Conservation (phyloP, 2,329 filamentous ascomycete genomes). For the Paracoccidioides brasiliensis region DNA sequence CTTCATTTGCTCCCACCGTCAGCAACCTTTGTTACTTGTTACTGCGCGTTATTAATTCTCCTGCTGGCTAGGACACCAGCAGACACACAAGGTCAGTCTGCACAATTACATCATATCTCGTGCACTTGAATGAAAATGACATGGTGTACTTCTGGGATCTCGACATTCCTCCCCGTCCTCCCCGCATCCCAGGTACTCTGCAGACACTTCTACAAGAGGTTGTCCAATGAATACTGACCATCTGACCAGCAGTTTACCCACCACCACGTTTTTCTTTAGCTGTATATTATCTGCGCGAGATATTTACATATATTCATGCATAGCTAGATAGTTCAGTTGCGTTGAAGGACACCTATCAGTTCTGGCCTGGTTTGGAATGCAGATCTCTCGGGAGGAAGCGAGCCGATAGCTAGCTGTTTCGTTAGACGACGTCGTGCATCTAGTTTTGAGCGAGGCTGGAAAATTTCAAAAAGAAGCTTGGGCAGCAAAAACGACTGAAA, state of each 20-base stretch:
- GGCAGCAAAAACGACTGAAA: not conserved
- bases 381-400: slow-evolving; percentile 1
- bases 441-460: not conserved
- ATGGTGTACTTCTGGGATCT: not conserved
- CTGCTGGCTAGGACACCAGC: not conserved
- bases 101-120: slow-evolving; percentile 4
- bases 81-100: not conserved
- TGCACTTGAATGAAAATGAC: not conserved
- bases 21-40: not conserved
- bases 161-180: not conserved
- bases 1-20: not conserved
- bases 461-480: not conserved
- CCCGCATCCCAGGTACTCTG: not conserved
- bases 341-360: not conserved
- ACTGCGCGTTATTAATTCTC: not conserved
- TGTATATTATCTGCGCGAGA: slow-evolving; percentile 2
- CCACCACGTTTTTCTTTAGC: not conserved
- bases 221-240: not conserved
- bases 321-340: not conserved
- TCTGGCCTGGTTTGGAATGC: not conserved
- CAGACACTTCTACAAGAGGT: not conserved
- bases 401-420: slow-evolving; percentile 1
- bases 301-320: not conserved
- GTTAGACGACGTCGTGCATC: slow-evolving; percentile 1
- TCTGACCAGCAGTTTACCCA: not conserved